phyloP scores from a whole-genome alignment of 1,139 yeast genomes.

The Blastobotrys elegans region DNA sequence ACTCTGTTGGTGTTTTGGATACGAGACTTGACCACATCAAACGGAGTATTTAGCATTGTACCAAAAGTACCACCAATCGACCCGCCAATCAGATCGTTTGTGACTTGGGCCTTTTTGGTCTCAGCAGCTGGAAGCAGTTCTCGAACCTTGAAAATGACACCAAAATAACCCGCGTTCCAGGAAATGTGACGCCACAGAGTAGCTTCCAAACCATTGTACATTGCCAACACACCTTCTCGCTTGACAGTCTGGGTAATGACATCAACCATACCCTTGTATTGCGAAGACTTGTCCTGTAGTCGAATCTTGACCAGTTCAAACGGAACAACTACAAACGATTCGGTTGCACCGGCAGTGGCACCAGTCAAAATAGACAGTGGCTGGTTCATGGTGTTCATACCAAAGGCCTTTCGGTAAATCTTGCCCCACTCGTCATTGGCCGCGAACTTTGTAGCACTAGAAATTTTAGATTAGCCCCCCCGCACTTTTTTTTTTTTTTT shows the following conservation, averaged over 20 bases:
- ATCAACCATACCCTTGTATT: conserved; percentile 80
- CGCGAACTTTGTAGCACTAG: conserved; percentile 85
- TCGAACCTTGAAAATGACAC: conserved; percentile 86
- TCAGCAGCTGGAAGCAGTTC: conserved; percentile 72
- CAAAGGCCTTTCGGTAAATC: conserved; percentile 69
- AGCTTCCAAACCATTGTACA: conserved; percentile 94
- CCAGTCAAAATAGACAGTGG: conserved; percentile 86
- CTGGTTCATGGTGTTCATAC: conserved; percentile 67
- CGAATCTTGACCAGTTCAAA: conserved; percentile 83
- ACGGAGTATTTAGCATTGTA: conserved; percentile 89
- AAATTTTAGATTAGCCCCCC: background rate
- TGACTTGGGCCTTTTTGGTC: conserved; percentile 62
- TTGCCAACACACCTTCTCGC: conserved; percentile 72
- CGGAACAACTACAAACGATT: conserved; percentile 94
- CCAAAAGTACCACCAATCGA: conserved; percentile 96
- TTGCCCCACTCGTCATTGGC: conserved; percentile 98
- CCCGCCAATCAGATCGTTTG: conserved; percentile 87
- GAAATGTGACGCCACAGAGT: conserved; percentile 94
- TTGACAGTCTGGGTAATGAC: conserved; percentile 69
- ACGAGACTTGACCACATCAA: conserved; percentile 96
- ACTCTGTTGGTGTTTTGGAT: conserved; percentile 80
- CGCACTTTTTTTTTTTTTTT: background rate
- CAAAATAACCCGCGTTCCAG: conserved; percentile 99
- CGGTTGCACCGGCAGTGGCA: conserved; percentile 98
- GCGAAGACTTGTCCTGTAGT: conserved; percentile 81